Percentiles rank a stretch among this genome's conserved stretches.
These are phyloP conservation scores for Plasmodium reichenowi DNA, from an alignment of 169 alveolate species.

Conservation along the genomic window DNA sequence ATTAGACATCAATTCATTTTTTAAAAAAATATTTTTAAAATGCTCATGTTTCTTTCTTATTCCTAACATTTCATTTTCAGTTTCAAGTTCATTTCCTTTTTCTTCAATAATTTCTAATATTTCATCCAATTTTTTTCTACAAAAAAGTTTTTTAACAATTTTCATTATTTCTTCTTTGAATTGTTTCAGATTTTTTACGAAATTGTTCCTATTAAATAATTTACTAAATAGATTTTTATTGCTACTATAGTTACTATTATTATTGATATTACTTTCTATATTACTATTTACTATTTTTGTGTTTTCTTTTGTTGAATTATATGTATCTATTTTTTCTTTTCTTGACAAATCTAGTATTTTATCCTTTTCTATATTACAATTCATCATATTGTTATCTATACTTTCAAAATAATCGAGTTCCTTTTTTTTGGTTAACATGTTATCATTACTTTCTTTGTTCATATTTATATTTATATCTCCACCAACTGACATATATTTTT, in stretches of 20 bases:
- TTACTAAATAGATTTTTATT: neutral
- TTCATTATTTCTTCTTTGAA: constrained; percentile 32
- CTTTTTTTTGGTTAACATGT: too few species aligned
- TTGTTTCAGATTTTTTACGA: constrained; percentile 32
- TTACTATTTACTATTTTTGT: too few species aligned
- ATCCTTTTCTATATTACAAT: neutral
- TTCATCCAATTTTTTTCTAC: constrained; percentile 26
- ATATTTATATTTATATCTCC: neutral
- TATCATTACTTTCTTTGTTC: too few species aligned
- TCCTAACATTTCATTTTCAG: neutral
- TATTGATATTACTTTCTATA: too few species aligned
- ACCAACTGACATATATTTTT: neutral
- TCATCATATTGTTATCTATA: neutral
- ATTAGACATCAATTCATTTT: constrained; percentile 26
- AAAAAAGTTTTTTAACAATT: constrained; percentile 24
- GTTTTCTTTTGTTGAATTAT: too few species aligned
- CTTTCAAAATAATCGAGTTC: neutral
- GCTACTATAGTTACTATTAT: too few species aligned
- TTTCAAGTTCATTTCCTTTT: neutral
- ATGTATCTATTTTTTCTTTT: too few species aligned
- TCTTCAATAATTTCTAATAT: constrained; percentile 2
- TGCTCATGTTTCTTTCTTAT: constrained; percentile 28
- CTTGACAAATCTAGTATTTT: too few species aligned
- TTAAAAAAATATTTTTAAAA: constrained; percentile 12
- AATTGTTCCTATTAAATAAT: constrained; percentile 14